Evolutionary conservation across 768 basidiomycete genomes (phyloP).

Genomic region (Agrocybe chaxingu): DNA sequence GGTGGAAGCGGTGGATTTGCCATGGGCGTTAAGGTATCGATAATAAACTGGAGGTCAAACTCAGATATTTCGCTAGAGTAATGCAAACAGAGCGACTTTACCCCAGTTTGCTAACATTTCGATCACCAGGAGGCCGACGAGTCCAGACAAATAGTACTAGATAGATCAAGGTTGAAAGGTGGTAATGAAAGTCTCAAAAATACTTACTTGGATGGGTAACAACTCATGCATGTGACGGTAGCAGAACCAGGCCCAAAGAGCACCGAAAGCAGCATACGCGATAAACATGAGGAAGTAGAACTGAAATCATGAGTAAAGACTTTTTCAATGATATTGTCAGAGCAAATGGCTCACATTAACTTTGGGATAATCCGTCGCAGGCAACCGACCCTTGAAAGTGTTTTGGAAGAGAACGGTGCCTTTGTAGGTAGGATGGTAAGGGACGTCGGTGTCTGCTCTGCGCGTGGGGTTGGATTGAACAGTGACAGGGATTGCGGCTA

Average conservation of each 20-base stretch:
- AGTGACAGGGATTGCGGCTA: slow-evolving; percentile 88
- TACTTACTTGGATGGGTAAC: slow-evolving; percentile 77
- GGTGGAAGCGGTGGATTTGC: slow-evolving; percentile 66
- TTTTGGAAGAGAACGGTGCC: slow-evolving; percentile 86
- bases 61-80: background rate
- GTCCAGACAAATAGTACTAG: slow-evolving; percentile 88
- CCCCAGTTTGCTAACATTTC: slow-evolving; percentile 96
- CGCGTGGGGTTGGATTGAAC: slow-evolving; percentile 43
- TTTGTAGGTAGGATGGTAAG: slow-evolving; percentile 72
- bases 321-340: background rate
- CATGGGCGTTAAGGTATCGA: slow-evolving; percentile 89
- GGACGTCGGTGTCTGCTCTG: slow-evolving; percentile 46
- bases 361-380: slow-evolving; percentile 96
- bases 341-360: slow-evolving; percentile 65
- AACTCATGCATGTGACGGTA: slow-evolving; percentile 79
- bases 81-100: slow-evolving; percentile 25
- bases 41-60: slow-evolving; percentile 67
- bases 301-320: slow-evolving; percentile 33
- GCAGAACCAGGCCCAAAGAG: slow-evolving; percentile 81
- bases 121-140: slow-evolving; percentile 81
- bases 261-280: slow-evolving; percentile 67
- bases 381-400: slow-evolving; percentile 81
- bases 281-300: slow-evolving; percentile 87
- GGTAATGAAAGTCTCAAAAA: background rate
- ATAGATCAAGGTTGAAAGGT: background rate